A percentile compares a stretch with the other conserved stretches of the same genome.
Conservation (phyloP, 2,329 filamentous ascomycete species). For the Talaromyces marneffei region DNA sequence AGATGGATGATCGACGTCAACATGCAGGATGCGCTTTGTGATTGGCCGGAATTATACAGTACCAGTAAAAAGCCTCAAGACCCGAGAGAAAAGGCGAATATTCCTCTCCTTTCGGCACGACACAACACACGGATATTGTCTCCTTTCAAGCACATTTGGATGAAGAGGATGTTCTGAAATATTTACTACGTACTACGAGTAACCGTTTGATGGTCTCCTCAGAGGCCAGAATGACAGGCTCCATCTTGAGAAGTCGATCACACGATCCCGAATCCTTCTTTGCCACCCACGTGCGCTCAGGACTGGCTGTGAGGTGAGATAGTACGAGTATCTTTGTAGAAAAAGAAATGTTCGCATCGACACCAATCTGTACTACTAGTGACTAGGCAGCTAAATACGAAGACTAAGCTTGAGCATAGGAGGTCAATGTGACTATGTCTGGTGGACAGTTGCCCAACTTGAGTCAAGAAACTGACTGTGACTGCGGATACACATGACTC, state of each 20-base stretch:
- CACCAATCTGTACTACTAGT: neutral
- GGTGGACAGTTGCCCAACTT: neutral
- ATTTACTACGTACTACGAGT: no score
- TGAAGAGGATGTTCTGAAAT: neutral
- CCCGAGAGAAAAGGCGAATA: neutral
- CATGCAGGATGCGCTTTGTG: neutral
- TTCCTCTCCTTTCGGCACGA: neutral
- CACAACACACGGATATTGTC: neutral
- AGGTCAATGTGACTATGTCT: neutral
- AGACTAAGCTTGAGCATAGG: neutral
- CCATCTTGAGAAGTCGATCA: conserved; percentile 2
- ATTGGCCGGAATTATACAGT: conserved; percentile 2
- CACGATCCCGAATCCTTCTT: neutral
- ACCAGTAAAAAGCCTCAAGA: no score
- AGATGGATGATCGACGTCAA: conserved; percentile 1
- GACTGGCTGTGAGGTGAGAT: neutral
- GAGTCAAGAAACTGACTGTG: neutral
- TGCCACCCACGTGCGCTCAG: conserved; percentile 2
- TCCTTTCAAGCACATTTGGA: neutral
- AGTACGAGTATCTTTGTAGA: neutral
- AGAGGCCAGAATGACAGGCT: neutral
- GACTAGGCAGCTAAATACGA: neutral
- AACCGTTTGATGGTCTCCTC: neutral
- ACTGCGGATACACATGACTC: neutral
- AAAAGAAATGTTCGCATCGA: neutral